A percentile compares a stretch with the other conserved stretches of the same genome.
Evolutionary conservation across 2,329 filamentous ascomycete genomes (phyloP).

Genomic region (Cladosporium cucumerinum): DNA sequence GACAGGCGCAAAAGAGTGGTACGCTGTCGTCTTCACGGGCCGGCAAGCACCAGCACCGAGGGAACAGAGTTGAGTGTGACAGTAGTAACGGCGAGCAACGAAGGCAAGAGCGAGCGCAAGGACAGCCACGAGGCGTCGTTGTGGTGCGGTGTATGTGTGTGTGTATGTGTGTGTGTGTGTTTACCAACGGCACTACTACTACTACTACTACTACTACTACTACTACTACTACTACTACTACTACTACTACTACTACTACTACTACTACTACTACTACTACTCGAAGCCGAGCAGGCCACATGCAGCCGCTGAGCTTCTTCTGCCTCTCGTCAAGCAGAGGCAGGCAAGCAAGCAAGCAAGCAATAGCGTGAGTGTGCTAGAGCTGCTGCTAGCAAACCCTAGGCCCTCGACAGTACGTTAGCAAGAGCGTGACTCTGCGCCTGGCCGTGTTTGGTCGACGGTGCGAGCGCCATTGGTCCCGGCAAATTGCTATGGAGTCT

Average conservation of each 20-base stretch:
- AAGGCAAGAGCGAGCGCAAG: background rate
- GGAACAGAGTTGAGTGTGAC: background rate
- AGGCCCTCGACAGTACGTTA: background rate
- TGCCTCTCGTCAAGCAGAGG: background rate
- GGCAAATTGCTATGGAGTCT: conserved; percentile 14
- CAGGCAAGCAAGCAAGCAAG: background rate
- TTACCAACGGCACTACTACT: background rate
- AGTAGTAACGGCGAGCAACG: background rate
- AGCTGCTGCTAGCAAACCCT: background rate
- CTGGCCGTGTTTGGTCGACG: background rate
- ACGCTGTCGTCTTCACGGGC: conserved; percentile 6
- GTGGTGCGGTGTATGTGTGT: background rate
- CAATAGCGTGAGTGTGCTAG: background rate
- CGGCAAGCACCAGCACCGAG: conserved; percentile 5
- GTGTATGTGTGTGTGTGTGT: background rate
- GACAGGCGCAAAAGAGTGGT: conserved; percentile 9
- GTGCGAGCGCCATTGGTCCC: background rate
- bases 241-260: too few relatives aligned
- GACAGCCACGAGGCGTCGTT: background rate
- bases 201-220: too few relatives aligned
- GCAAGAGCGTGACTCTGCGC: conserved; percentile 5
- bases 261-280: too few relatives aligned
- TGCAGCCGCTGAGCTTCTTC: background rate
- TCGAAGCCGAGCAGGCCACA: too few relatives aligned
- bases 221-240: too few relatives aligned